A percentile compares a stretch with the other conserved stretches of the same genome.
Conservation (phyloP, 2,329 filamentous ascomycete genomes). For the Penicillium sp. region DNA sequence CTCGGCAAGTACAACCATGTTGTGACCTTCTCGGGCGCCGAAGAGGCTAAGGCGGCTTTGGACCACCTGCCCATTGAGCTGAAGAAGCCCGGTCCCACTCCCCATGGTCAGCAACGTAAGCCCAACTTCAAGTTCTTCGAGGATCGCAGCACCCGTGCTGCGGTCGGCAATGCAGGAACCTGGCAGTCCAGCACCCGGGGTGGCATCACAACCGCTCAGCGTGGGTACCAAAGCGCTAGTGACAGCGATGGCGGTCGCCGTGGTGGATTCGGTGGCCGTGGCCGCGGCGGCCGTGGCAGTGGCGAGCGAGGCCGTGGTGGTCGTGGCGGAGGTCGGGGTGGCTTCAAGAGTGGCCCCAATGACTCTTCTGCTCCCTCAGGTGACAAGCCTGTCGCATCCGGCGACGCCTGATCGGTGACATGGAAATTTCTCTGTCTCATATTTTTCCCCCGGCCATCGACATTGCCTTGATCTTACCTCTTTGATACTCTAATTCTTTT, state of each 20-base stretch:
- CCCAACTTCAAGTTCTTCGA: slow-evolving; percentile 82
- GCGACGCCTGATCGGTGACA: slow-evolving; percentile 30
- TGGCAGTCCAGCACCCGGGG: slow-evolving; percentile 60
- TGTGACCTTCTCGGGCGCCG: slow-evolving; percentile 74
- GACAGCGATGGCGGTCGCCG: slow-evolving; percentile 69
- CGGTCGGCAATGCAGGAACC: slow-evolving; percentile 53
- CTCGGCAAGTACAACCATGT: slow-evolving; percentile 72
- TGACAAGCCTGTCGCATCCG: slow-evolving; percentile 37
- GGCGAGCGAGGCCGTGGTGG: slow-evolving; percentile 58
- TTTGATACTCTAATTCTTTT: slow-evolving; percentile 31
- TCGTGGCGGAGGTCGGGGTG: slow-evolving; percentile 54
- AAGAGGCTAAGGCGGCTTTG: slow-evolving; percentile 79
- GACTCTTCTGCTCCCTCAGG: slow-evolving; percentile 35
- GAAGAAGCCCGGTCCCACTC: slow-evolving; percentile 61
- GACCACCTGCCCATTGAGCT: slow-evolving; percentile 70
- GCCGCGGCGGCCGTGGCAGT: slow-evolving; percentile 49
- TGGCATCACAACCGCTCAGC: slow-evolving; percentile 62
- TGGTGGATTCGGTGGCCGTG: slow-evolving; percentile 57
- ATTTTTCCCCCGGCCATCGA: slow-evolving; percentile 15
- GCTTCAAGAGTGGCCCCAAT: slow-evolving; percentile 53
- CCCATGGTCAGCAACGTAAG: slow-evolving; percentile 68
- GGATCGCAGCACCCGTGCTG: slow-evolving; percentile 55
- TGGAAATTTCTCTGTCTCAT: slow-evolving; percentile 14
- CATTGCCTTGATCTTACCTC: slow-evolving; percentile 12
- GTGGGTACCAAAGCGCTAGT: slow-evolving; percentile 82